Percentiles rank a stretch among this genome's conserved stretches.
These are phyloP conservation scores for Pleurotus citrinopileatus DNA, from an alignment of 768 basidiomycete species.

Conservation along the genomic window DNA sequence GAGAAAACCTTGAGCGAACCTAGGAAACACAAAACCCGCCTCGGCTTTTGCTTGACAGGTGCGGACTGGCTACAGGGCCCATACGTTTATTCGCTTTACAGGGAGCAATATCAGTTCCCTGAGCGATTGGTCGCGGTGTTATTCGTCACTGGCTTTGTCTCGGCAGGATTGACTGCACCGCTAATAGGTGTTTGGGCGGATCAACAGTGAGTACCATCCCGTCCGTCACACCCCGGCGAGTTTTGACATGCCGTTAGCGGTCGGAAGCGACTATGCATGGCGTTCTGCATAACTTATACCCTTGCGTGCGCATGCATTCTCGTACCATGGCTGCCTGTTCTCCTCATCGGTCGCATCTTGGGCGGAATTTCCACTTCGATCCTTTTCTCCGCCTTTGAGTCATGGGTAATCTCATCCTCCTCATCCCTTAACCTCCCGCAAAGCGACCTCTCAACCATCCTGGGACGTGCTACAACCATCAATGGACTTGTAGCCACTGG, in stretches of 20 bases:
- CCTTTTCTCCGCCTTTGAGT: conserved; percentile 73
- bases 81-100: conserved; percentile 73
- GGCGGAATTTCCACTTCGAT: conserved; percentile 76
- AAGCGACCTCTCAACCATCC: conserved; percentile 60
- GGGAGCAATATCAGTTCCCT: conserved; percentile 61
- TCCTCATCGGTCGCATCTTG: conserved; percentile 61
- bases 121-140: conserved; percentile 66
- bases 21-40: neutral
- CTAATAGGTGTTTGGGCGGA: conserved; percentile 78
- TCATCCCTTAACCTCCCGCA: conserved; percentile 48
- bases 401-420: conserved; percentile 71
- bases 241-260: conserved; percentile 39
- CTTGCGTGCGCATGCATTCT: conserved; percentile 58
- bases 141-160: conserved; percentile 76
- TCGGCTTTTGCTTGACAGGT: conserved; percentile 32
- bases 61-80: conserved; percentile 83
- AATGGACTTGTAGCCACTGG: conserved; percentile 71
- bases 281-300: conserved; percentile 68
- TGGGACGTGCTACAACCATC: conserved; percentile 70
- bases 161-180: conserved; percentile 68
- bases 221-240: neutral
- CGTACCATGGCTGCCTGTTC: conserved; percentile 52
- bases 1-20: neutral
- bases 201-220: conserved; percentile 49
- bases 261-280: conserved; percentile 62